Evolutionary conservation across 805 yeast genomes (phyloP).

Genomic region (Lachancea kluyveri): DNA sequence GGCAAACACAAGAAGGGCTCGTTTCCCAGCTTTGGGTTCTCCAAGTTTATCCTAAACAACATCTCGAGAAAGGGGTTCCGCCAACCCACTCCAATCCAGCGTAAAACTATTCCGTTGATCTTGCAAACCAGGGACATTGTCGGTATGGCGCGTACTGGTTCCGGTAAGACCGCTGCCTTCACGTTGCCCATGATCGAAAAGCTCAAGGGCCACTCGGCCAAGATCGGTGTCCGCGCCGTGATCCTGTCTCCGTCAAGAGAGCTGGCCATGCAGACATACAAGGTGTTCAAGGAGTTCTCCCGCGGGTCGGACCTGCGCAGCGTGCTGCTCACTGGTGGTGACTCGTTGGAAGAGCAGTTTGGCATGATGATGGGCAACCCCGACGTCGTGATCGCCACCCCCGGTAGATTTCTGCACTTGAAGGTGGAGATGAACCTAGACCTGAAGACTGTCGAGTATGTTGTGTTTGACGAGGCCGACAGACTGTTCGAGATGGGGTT

Average conservation of each 20-base stretch:
- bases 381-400: constrained; percentile 92
- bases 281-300: constrained; percentile 82
- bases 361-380: constrained; percentile 90
- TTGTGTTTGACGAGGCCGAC: constrained; percentile 97
- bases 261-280: constrained; percentile 86
- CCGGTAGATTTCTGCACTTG: constrained; percentile 94
- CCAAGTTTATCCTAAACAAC: constrained; percentile 61
- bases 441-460: constrained; percentile 75
- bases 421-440: constrained; percentile 93
- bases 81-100: constrained; percentile 96
- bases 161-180: constrained; percentile 98
- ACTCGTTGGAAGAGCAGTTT: constrained; percentile 95
- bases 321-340: constrained; percentile 91
- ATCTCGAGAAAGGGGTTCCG: constrained; percentile 80
- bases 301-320: constrained; percentile 78
- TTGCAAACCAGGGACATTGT: constrained; percentile 89
- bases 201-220: constrained; percentile 76
- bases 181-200: constrained; percentile 84
- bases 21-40: constrained; percentile 85
- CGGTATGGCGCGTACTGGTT: constrained; percentile 99
- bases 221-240: constrained; percentile 83
- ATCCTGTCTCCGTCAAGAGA: constrained; percentile 94
- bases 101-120: constrained; percentile 89
- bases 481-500: constrained; percentile 95
- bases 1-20: constrained; percentile 57